A percentile compares a stretch with the other conserved stretches of the same genome.
Conservation (phyloP, 2,329 filamentous ascomycete species). For the Fusarium equiseti region DNA sequence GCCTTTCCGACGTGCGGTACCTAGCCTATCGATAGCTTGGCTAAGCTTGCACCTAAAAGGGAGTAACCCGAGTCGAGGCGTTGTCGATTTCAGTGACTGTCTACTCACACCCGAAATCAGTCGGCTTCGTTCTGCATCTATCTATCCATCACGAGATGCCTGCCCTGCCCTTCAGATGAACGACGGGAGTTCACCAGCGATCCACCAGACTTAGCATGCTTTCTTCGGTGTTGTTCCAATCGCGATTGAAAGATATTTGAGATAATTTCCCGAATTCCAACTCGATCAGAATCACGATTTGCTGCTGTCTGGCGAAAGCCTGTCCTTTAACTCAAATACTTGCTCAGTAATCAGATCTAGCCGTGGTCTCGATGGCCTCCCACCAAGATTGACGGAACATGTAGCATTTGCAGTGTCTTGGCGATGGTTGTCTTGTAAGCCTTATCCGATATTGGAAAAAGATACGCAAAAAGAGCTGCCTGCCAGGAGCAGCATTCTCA, state of each 20-base stretch:
- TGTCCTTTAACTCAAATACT: not conserved
- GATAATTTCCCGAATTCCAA: not conserved
- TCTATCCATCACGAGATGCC: slow-evolving; percentile 1
- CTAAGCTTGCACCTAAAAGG: not conserved
- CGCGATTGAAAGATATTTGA: not conserved
- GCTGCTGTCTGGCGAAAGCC: not conserved
- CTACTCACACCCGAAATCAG: slow-evolving; percentile 9
- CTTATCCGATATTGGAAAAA: not conserved
- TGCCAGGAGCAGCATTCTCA: not conserved
- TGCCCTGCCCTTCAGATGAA: slow-evolving; percentile 7
- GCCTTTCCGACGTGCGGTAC: not conserved
- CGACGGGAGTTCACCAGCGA: not conserved
- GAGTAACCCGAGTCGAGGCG: not conserved
- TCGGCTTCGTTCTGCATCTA: slow-evolving; percentile 6
- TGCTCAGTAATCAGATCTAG: not conserved
- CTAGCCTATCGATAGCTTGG: not conserved
- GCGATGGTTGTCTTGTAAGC: not conserved
- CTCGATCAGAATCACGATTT: not conserved
- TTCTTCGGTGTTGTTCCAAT: not conserved
- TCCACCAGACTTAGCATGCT: not conserved
- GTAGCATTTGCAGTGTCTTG: not conserved
- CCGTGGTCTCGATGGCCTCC: not conserved
- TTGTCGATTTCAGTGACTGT: not conserved
- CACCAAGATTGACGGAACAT: not conserved
- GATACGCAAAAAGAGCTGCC: not conserved